Conservation (phyloP, 306 rosid genomes). For the Rosa chinensis region DNA sequence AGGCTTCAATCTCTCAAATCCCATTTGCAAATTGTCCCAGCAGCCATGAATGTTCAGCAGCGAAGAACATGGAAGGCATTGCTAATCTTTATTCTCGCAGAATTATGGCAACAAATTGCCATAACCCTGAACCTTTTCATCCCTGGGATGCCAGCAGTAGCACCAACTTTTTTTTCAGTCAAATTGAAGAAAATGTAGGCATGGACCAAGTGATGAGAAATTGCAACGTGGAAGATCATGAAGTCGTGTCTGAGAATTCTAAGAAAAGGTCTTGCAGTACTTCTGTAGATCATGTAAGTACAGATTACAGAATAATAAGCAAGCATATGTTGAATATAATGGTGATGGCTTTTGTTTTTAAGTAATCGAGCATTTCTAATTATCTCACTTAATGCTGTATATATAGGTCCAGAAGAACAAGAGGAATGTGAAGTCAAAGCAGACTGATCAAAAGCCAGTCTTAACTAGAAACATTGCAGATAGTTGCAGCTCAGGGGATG, state of each 20-base stretch:
- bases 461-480: constrained; percentile 44
- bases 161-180: constrained; percentile 27
- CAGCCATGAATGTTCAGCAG: constrained; percentile 32
- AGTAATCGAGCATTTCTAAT: not conserved
- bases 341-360: not conserved
- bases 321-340: not conserved
- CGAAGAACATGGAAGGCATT: constrained; percentile 27
- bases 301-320: constrained; percentile 4
- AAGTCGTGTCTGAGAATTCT: constrained; percentile 24
- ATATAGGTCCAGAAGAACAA: constrained; percentile 47
- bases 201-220: constrained; percentile 38
- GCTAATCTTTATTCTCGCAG: constrained; percentile 19
- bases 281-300: constrained; percentile 48
- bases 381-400: not conserved
- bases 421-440: constrained; percentile 48
- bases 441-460: constrained; percentile 36
- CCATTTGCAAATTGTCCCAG: constrained; percentile 54
- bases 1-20: constrained; percentile 41
- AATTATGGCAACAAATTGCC: constrained; percentile 34
- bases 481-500: constrained; percentile 56
- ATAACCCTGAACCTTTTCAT: constrained; percentile 27
- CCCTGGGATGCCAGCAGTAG: constrained; percentile 28
- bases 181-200: constrained; percentile 29
- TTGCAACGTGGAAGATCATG: constrained; percentile 32
- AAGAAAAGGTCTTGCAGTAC: constrained; percentile 53